Percentiles rank a stretch among this genome's conserved stretches.
These are phyloP conservation scores for Colletotrichum spinosum DNA, from an alignment of 2,329 filamentous ascomycete genomes.

Conservation along the genomic window DNA sequence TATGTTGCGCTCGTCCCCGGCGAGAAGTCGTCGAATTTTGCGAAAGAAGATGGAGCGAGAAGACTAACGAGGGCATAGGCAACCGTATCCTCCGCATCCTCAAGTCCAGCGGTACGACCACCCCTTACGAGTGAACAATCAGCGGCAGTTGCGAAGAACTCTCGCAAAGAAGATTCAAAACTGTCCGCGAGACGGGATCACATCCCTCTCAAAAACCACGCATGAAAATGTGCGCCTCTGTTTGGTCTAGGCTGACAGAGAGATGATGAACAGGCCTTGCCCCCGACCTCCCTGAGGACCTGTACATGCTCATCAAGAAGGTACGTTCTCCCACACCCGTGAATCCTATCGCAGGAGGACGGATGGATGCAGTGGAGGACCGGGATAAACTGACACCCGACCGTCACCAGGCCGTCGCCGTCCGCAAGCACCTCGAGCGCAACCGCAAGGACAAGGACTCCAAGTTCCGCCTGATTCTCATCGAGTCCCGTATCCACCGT, in stretches of 20 bases:
- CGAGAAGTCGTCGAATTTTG: neutral
- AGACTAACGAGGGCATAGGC: slow-evolving; percentile 63
- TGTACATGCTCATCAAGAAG: slow-evolving; percentile 99
- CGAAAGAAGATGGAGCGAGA: neutral
- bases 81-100: slow-evolving; percentile 99
- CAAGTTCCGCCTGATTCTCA: slow-evolving; percentile 99
- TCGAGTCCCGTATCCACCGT: slow-evolving; percentile 99
- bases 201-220: slow-evolving; percentile 20
- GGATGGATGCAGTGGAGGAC: neutral
- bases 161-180: neutral
- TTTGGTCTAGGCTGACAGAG: slow-evolving; percentile 94
- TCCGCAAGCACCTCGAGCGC: slow-evolving; percentile 99
- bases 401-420: slow-evolving; percentile 81
- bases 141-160: slow-evolving; percentile 28
- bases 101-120: slow-evolving; percentile 90
- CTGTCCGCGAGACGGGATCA: slow-evolving; percentile 30
- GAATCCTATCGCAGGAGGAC: neutral
- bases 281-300: slow-evolving; percentile 98
- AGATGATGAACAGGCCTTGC: slow-evolving; percentile 91
- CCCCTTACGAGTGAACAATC: slow-evolving; percentile 50
- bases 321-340: slow-evolving; percentile 57
- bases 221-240: slow-evolving; percentile 75
- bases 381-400: neutral
- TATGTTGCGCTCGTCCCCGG: slow-evolving; percentile 61
- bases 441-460: slow-evolving; percentile 99